Evolutionary conservation across 768 basidiomycete genomes (phyloP).

Genomic region (Rhodocollybia butyracea): DNA sequence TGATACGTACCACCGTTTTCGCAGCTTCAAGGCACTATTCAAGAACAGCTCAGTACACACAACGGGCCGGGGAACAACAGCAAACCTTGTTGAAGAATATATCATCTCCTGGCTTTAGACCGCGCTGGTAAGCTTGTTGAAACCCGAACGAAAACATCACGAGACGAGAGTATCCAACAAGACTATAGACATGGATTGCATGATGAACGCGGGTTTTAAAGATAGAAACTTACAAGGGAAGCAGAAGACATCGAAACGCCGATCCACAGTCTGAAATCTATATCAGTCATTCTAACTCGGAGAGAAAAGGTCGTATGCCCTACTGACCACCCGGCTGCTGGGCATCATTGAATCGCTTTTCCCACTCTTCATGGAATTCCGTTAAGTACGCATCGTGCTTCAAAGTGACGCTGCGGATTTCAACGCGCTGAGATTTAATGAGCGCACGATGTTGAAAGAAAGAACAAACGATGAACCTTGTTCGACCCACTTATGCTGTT

Average conservation of each 20-base stretch:
- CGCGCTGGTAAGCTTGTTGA: constrained; percentile 76
- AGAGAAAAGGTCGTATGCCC: too few relatives aligned
- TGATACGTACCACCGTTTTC: constrained; percentile 58
- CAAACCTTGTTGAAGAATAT: constrained; percentile 67
- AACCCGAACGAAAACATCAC: constrained; percentile 89
- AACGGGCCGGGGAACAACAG: constrained; percentile 2
- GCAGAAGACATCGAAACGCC: constrained; percentile 58
- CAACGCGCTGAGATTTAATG: constrained; percentile 43
- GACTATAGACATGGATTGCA: too few relatives aligned
- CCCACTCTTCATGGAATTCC: constrained; percentile 66
- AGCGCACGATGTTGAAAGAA: neutral
- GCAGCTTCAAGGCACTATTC: constrained; percentile 70
- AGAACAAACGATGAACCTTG: constrained; percentile 46
- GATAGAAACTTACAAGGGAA: constrained; percentile 56
- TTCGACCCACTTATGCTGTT: constrained; percentile 65
- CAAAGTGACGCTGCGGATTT: constrained; percentile 64
- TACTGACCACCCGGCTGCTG: constrained; percentile 56
- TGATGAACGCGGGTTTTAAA: too few relatives aligned
- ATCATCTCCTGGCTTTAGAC: constrained; percentile 56
- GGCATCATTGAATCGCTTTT: constrained; percentile 50
- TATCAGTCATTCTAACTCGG: too few relatives aligned
- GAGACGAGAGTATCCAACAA: constrained; percentile 72
- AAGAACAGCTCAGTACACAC: neutral
- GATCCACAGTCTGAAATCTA: constrained; percentile 58
- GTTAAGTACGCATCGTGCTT: constrained; percentile 57